Base-by-base conservation (phyloP, 1,284 basidiomycete species). In the Phellopilus nigrolimitatus region DNA sequence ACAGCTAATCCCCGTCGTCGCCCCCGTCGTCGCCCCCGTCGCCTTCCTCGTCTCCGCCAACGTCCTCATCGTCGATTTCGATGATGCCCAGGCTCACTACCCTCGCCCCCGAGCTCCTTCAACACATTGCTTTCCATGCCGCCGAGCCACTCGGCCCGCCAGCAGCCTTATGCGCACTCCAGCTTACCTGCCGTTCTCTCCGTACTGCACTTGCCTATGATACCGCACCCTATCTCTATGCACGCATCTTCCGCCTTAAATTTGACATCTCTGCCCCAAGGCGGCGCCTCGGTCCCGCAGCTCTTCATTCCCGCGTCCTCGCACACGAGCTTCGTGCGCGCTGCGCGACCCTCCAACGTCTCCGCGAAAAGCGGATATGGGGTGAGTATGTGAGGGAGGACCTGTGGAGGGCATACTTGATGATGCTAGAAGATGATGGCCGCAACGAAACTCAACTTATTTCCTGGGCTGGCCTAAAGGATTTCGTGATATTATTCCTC, bases 371-470 rank as follows among this genome's bases (percentile, higher is more conserved):
- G 55, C 24, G 60, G 63, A 9, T 60, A 65, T 1, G 50, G 71
- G 28, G 61, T 70, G 54, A 57, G 69, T 51, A 56, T 13, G 59
- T 79, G 6, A 65, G 62, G 0, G 68, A 72, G 28, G 78, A 76
- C 27, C 63, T 87, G 12, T 78, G 78, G 67, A 69, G 72, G 3
- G 69, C 80, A 21, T 84, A 81, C 59, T 61, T 79, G 45, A 83
- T 88, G 80, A 64, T 83, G 59, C 61, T 79, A 53, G 68, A 80
- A 65, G 71, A 78, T 67, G 62, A 82, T 49, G 75, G 73, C 33
- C 74, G 72, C 60, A 86, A 85, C 61, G 56, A 71, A 27, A 66
- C 67, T 24, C 80, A 79, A 56, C 67, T 85, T n/a, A 56, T 71
- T 31, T 44, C 49, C 10, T 69, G 71, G 60, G 74, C 72, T 2